Conservation (phyloP, 2,329 filamentous ascomycete species). For the Ceratocystis huliohia region DNA sequence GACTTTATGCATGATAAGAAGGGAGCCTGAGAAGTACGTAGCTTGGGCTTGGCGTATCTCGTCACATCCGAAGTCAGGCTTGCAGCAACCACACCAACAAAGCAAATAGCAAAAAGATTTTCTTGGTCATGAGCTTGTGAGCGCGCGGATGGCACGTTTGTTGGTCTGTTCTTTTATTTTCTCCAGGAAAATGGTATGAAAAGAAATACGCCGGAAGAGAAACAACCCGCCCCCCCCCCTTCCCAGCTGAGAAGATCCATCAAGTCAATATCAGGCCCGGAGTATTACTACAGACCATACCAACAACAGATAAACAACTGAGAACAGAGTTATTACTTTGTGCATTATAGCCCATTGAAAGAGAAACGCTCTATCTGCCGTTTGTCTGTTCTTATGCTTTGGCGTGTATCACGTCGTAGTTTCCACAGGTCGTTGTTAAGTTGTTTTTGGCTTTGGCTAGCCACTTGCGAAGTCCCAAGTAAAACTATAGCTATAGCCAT, state of each 20-base stretch:
- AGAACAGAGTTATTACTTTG: neutral
- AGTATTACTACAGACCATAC: neutral
- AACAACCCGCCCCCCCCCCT: neutral
- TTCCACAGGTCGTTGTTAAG: neutral
- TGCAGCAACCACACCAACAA: neutral
- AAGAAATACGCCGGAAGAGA: neutral
- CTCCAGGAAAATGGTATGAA: neutral
- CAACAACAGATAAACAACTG: slow-evolving; percentile 5
- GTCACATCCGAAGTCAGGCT: slow-evolving; percentile 4
- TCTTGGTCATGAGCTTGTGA: neutral
- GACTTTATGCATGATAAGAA: slow-evolving; percentile 3
- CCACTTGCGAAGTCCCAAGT: neutral
- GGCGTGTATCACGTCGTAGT: neutral
- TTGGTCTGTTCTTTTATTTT: neutral
- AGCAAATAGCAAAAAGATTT: neutral
- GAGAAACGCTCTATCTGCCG: neutral
- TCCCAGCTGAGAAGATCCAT: slow-evolving; percentile 5
- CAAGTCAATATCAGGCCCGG: neutral
- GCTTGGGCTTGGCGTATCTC: neutral
- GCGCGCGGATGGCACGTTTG: neutral
- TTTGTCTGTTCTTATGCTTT: neutral
- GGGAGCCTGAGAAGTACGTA: neutral
- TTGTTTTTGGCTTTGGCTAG: neutral
- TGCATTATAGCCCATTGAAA: neutral
- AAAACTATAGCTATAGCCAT: neutral